Evolutionary conservation across 108 stramenopile species (phyloP).

Genomic region (Cyclotella atomus): DNA sequence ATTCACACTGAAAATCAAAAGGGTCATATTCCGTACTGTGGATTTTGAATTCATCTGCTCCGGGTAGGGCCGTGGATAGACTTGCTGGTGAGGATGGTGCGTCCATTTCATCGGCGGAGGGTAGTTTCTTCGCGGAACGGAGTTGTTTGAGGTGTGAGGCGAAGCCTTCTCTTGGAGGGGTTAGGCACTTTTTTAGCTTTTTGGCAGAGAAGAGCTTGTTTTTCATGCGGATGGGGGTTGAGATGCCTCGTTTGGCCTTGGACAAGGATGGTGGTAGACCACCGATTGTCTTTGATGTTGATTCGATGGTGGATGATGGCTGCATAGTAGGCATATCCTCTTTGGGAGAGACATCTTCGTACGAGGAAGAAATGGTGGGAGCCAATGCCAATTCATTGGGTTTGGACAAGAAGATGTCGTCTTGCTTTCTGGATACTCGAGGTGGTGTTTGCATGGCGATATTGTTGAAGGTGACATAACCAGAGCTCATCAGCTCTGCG

Average conservation of each 20-base stretch:
- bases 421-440: background rate
- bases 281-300: background rate
- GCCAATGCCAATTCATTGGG: background rate
- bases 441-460: background rate
- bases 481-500: too few relatives aligned
- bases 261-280: background rate
- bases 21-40: constrained; percentile 63
- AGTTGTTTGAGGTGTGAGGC: constrained; percentile 25
- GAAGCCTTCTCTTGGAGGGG: constrained; percentile 39
- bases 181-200: constrained; percentile 37
- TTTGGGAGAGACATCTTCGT: background rate
- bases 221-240: constrained; percentile 19
- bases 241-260: constrained; percentile 14
- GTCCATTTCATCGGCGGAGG: background rate
- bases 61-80: constrained; percentile 15
- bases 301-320: background rate
- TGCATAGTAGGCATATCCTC: background rate
- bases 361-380: constrained; percentile 1
- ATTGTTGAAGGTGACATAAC: background rate
- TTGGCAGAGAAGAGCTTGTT: constrained; percentile 24
- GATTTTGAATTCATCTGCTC: constrained; percentile 32
- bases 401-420: background rate
- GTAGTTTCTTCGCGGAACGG: background rate
- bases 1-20: constrained; percentile 67
- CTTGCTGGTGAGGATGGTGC: background rate